A percentile compares a stretch with the other conserved stretches of the same genome.
These are phyloP conservation scores for Lasiodiplodia gonubiensis DNA, from an alignment of 2,329 filamentous ascomycete species.

Conservation along the genomic window DNA sequence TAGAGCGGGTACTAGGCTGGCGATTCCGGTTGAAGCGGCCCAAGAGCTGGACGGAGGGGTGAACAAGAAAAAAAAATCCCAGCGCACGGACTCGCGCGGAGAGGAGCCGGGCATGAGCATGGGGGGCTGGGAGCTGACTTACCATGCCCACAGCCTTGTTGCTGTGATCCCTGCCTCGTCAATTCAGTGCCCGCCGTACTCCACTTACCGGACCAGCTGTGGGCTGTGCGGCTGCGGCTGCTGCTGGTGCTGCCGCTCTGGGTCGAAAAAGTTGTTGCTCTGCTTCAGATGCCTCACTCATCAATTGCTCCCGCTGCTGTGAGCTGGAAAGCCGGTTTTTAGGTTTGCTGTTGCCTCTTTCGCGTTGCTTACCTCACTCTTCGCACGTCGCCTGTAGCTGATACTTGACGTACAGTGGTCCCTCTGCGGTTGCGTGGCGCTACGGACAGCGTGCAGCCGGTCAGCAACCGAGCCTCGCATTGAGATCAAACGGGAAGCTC, in stretches of 20 bases:
- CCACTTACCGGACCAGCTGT: slow-evolving; percentile 8
- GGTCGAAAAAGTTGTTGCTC: neutral
- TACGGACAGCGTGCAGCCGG: slow-evolving; percentile 15
- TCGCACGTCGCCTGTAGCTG: slow-evolving; percentile 1
- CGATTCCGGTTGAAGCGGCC: neutral
- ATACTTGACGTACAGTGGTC: neutral
- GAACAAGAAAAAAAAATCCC: neutral
- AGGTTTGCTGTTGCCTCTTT: too few relatives aligned
- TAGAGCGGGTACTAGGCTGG: slow-evolving; percentile 15
- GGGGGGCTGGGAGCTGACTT: neutral
- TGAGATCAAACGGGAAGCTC: slow-evolving; percentile 1
- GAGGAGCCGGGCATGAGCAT: slow-evolving; percentile 11
- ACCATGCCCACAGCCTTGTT: slow-evolving; percentile 15
- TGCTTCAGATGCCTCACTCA: slow-evolving; percentile 1
- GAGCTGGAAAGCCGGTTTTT: neutral
- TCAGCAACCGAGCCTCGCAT: slow-evolving; percentile 10
- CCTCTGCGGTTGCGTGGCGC: slow-evolving; percentile 2
- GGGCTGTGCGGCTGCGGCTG: neutral
- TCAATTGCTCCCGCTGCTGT: neutral
- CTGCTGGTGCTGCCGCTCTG: neutral
- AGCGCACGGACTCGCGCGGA: slow-evolving; percentile 22
- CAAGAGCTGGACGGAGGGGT: neutral
- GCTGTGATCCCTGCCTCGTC: neutral
- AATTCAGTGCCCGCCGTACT: neutral
- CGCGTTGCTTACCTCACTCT: slow-evolving; percentile 6